Evolutionary conservation across 169 alveolate species (phyloP), one percentile per base, ranked within the genome.

Genomic region (Cystoisospora suis): DNA sequence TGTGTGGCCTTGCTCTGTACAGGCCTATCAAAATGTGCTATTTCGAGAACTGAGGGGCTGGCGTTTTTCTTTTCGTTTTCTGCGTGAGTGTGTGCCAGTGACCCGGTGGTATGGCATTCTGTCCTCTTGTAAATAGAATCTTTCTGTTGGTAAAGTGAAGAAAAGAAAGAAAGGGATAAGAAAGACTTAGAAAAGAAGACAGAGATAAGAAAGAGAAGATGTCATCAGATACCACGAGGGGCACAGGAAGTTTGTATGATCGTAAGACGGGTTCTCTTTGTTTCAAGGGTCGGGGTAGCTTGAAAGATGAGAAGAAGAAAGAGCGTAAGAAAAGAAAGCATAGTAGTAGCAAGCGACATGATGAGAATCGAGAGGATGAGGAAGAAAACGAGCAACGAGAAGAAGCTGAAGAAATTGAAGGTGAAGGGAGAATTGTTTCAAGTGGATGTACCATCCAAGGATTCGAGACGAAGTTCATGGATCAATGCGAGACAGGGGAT

Each of bases 391-490:
- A 77, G 69, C 69, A 4, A 27, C 79, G 40, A 7, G 87, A 17
- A 9, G 77, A 34, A 3, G 77, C 15, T 42, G 89, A 83, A 29
- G 77, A 46, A 42, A 49, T 85, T 1, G 91, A 90, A 53, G 95
- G 95, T 0, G 81, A 83, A 4, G 95, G 95, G 23, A 79, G 95
- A 23, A 91, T 93, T 34, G 89, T 93, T 0, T 53, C 94, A 4
- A 79, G 94, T 12, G 88, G 88, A 4, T 75, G 61, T 0, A 87
- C 93, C 20, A 87, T 93, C 9, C 92, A 93, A 36, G 95, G 96
- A n/a, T 92, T 94, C 69, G 93, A 94, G 65, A 94, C 96, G 42
- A 92, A 92, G 59, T 94, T 94, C 83, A 72, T 75, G 61, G 92
- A 92, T 17, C 93, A 94, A 53, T 46, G 93, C 6, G 90, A 93